Evolutionary conservation across 75 land plant species (phyloP), one percentile per base, ranked within the genome.

Genomic region (Sequoia sempervirens): DNA sequence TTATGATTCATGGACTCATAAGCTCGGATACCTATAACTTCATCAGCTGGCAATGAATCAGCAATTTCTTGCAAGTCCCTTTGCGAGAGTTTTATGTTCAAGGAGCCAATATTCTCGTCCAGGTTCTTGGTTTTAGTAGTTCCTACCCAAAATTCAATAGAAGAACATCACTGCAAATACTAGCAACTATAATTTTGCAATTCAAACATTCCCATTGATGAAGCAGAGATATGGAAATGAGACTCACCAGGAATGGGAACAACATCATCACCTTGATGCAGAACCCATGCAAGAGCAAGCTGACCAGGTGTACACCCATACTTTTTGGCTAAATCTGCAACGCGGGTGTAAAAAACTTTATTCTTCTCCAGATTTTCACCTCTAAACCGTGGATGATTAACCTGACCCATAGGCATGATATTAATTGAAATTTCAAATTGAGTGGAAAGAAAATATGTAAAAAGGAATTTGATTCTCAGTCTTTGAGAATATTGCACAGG

Each of bases 161-260:
- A 40, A 36, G 32, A 83, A 30, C 8, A 58, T 43, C 40, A n/a
- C 4, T 34, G 20, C 20, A 7, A 41, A 38, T 28, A 37, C 83
- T 73, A 34, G 37, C 8, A 52, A 40, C 34, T 20, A 84, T 43
- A 41, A 45, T 4, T 26, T 41, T 74, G 12, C 47, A 34, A 43
- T 36, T 41, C 50, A 75, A 75, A 40, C 23, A 75, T 40, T 18
- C 46, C 46, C 43, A 23, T 78, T 78, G 15, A 78, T 17, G n/a
- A 45, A 78, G 45, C 32, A 45, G 34, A 83, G 46, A 23, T 50
- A 15, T 38, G 47, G 5, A n/a, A 78, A 45, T 78, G 30, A n/a
- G 11, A 45, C 82, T 38, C 68, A 92, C 94, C 92, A 64, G 91
- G 94, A 41, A 93, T 93, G 46, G 93, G 93, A 66, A 88, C 89